Conservation (phyloP, 257 asterid genomes). For the Perilla frutescens region DNA sequence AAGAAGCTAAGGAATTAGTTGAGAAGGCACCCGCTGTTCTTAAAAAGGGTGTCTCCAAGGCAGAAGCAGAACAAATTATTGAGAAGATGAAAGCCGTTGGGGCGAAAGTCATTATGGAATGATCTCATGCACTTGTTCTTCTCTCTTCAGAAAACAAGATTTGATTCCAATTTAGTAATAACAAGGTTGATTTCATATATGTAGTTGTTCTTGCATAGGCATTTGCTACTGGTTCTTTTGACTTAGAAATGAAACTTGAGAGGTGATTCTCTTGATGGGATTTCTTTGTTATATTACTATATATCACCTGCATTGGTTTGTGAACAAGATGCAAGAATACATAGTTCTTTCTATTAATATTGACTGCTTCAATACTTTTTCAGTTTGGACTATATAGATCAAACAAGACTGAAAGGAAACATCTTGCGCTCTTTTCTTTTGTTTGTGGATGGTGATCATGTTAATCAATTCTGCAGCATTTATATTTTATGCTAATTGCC, state of each 20-base stretch:
- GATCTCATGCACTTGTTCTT: neutral
- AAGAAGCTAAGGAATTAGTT: conserved; percentile 56
- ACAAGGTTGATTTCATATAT: conserved; percentile 17
- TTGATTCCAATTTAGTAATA: conserved; percentile 26
- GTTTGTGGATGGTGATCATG: too few relatives aligned
- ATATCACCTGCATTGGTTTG: neutral
- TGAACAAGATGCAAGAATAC: neutral
- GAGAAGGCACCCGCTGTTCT: conserved; percentile 51
- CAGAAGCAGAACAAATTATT: conserved; percentile 51
- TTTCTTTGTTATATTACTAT: neutral
- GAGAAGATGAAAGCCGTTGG: conserved; percentile 59
- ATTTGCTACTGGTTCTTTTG: conserved; percentile 10
- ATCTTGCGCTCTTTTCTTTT: too few relatives aligned
- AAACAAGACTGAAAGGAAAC: too few relatives aligned
- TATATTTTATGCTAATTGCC: too few relatives aligned
- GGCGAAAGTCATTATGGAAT: conserved; percentile 54
- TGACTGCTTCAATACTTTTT: too few relatives aligned
- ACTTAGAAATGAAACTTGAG: neutral
- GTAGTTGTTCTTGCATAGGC: conserved; percentile 25
- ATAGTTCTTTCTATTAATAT: neutral
- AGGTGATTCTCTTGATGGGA: neutral
- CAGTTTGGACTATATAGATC: too few relatives aligned
- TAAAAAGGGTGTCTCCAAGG: conserved; percentile 52
- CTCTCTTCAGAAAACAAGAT: neutral
- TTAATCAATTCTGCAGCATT: too few relatives aligned